Conservation (phyloP, 176 grass and related monocot species). For the Neostapfia colusana region DNA sequence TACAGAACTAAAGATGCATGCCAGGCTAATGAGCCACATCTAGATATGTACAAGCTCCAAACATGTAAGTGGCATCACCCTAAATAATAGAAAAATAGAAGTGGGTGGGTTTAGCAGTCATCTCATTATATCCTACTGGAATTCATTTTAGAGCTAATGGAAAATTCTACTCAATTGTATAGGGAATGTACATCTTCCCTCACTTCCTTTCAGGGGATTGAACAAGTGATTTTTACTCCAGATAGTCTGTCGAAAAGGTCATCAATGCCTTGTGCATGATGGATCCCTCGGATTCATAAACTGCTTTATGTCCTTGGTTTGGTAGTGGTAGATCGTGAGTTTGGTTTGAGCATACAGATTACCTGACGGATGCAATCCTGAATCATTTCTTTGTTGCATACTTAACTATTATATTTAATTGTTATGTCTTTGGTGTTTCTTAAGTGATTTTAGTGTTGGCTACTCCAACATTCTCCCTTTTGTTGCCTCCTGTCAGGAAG, state of each 20-base stretch:
- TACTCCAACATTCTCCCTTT: neutral
- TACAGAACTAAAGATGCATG: neutral
- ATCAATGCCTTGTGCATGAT: neutral
- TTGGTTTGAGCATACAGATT: conserved; percentile 16
- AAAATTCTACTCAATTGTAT: too few relatives aligned
- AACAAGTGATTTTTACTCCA: conserved; percentile 4
- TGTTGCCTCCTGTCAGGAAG: conserved; percentile 10
- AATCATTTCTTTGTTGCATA: conserved; percentile 27
- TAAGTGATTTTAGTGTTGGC: conserved; percentile 10
- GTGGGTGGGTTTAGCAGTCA: neutral
- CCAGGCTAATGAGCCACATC: neutral
- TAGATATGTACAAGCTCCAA: conserved; percentile 13
- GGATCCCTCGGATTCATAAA: neutral
- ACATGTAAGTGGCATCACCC: neutral
- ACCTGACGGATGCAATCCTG: neutral
- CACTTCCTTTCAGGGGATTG: neutral
- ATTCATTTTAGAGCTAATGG: neutral
- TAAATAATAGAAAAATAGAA: neutral
- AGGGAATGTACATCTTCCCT: conserved; percentile 17
- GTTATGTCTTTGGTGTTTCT: conserved; percentile 33
- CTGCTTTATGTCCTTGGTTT: neutral
- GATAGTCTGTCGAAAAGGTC: conserved; percentile 26
- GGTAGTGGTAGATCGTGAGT: conserved; percentile 4
- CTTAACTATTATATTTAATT: conserved; percentile 20
- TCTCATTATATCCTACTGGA: neutral